A percentile compares a stretch with the other conserved stretches of the same genome.
phyloP scores from a whole-genome alignment of 2,329 filamentous ascomycete genomes.

The Karstenula rhodostoma region DNA sequence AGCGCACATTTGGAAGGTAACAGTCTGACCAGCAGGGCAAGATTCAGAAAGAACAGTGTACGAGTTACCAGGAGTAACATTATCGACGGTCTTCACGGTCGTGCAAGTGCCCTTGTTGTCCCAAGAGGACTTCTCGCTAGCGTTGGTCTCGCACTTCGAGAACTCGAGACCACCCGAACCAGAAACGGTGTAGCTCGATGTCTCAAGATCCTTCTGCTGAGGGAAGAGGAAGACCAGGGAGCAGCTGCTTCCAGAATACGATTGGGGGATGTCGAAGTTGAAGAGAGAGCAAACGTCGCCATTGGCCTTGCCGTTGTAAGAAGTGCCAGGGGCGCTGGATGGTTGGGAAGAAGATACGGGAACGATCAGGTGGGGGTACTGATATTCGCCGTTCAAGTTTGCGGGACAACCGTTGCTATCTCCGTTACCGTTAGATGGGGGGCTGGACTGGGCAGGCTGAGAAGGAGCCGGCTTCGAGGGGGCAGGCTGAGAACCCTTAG shows the following conservation, averaged over 20 bases:
- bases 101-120: constrained; percentile 59
- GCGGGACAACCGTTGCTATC: constrained; percentile 26
- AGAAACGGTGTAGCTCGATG: constrained; percentile 64
- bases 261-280: constrained; percentile 71
- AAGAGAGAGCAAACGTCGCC: constrained; percentile 65
- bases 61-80: constrained; percentile 60
- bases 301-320: constrained; percentile 59
- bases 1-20: constrained; percentile 62
- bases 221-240: constrained; percentile 73
- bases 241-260: constrained; percentile 66
- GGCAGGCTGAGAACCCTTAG: constrained; percentile 2
- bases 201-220: constrained; percentile 63
- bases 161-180: constrained; percentile 64
- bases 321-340: constrained; percentile 61
- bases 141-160: constrained; percentile 57
- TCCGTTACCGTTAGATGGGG: not conserved
- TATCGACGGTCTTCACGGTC: constrained; percentile 48
- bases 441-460: not conserved
- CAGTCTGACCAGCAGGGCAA: constrained; percentile 62
- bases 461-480: constrained; percentile 6
- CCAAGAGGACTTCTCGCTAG: constrained; percentile 61
- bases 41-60: constrained; percentile 62
- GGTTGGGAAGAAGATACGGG: constrained; percentile 65
- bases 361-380: constrained; percentile 69
- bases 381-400: constrained; percentile 35